Evolutionary conservation across 2,329 filamentous ascomycete species (phyloP).

Genomic region (Pseudohalonectria lignicola): DNA sequence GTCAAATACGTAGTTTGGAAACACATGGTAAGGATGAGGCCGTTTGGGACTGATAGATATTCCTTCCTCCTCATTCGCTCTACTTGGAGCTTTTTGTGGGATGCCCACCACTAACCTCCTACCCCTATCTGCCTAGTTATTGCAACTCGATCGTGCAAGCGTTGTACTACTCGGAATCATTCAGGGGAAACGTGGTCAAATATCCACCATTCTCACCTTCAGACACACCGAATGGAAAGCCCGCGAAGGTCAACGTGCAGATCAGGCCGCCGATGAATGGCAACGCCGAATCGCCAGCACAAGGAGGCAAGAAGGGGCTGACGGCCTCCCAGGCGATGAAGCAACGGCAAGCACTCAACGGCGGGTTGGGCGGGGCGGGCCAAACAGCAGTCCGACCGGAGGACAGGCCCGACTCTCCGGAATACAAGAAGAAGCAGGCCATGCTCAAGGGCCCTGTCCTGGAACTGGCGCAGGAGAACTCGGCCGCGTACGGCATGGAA

Average conservation of each 20-base stretch:
- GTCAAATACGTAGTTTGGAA: conserved; percentile 94
- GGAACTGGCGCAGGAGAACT: conserved; percentile 73
- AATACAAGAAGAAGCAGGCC: conserved; percentile 96
- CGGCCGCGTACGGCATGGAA: conserved; percentile 76
- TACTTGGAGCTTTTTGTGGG: no score
- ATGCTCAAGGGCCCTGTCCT: conserved; percentile 80
- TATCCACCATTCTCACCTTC: conserved; percentile 67
- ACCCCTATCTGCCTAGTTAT: no score
- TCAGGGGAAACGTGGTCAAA: conserved; percentile 87
- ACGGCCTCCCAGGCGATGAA: conserved; percentile 44
- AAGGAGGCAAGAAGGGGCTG: conserved; percentile 35
- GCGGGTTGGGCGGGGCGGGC: conserved; percentile 38
- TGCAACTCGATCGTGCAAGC: conserved; percentile 98
- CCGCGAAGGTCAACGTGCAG: conserved; percentile 47
- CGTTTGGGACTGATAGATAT: no score
- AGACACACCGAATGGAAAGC: conserved; percentile 53
- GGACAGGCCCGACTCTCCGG: conserved; percentile 87
- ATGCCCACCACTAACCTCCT: no score
- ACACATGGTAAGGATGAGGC: conserved; percentile 85
- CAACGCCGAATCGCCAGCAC: conserved; percentile 28
- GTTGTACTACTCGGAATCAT: conserved; percentile 88
- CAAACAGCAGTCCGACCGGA: conserved; percentile 59
- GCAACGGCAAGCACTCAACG: conserved; percentile 41
- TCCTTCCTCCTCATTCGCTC: no score
- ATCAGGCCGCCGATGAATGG: conserved; percentile 46